Evolutionary conservation across 1,284 basidiomycete species (phyloP), one percentile per base, ranked within the genome.

Genomic region (Cutaneotrichosporon sp.): DNA sequence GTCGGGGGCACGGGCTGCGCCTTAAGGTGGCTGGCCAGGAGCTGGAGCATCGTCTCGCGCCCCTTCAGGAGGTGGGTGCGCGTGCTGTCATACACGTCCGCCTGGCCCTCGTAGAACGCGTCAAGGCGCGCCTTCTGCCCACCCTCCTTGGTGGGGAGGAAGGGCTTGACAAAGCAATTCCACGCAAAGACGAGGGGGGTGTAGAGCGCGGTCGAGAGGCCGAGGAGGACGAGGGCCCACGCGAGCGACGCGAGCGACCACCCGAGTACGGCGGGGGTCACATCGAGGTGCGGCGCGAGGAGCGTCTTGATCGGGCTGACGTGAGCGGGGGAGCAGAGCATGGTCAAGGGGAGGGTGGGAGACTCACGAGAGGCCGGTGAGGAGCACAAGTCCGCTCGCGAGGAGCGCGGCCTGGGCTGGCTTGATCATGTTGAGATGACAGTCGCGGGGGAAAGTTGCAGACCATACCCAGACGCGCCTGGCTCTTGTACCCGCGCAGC

Each of bases 1-100:
- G 36, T n/a, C n/a, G 54, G 42, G 16, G 67, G 62, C 2, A 65
- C 64, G 34, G 80, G 76, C 66, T 81, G 81, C 2, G 83, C 80
- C 36, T 82, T 83, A 16, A 91, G 81, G 72, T 91, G 88, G 27
- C 85, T 85, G 0, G 88, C 87, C n/a, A 86, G 85, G 13, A 92
- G 82, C 67, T 82, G 83, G 29, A 89, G 80, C 86, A 90, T 88
- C 2, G 87, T 88, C 66, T 86, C 84, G 25, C 88, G 80, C 0
- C 89, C 88, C n/a, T 87, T 84, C 9, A 90, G 81, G 1, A 90
- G 81, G 27, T 82, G 78, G 29, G 79, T 80, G 5, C 89, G 80
- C 1, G 88, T 89, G 34, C 79, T 75, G 79, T 90, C 89, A 69
- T 90, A 90, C 22, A 89, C 84, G 43, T 86, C 84, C 0, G 87